A percentile compares a stretch with the other conserved stretches of the same genome.
Evolutionary conservation across 345 rosid species (phyloP).

Genomic region (Salix purpurea): DNA sequence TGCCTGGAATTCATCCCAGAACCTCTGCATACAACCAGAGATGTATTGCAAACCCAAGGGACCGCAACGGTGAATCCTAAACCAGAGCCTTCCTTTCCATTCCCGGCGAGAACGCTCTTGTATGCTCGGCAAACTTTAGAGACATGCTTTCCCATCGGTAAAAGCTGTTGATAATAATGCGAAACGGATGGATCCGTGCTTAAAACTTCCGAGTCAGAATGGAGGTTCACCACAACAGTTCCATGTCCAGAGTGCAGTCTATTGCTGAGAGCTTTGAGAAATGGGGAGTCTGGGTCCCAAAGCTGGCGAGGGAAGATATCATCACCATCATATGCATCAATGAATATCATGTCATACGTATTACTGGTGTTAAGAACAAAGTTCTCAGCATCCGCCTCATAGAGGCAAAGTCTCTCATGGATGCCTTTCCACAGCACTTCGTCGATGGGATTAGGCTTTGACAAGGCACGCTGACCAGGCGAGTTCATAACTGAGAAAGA

Average conservation of each 20-base stretch:
- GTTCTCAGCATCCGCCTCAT: constrained; percentile 71
- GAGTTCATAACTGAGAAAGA: constrained; percentile 52
- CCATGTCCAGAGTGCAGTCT: constrained; percentile 69
- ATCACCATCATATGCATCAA: constrained; percentile 93
- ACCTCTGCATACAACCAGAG: constrained; percentile 74
- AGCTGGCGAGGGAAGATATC: constrained; percentile 79
- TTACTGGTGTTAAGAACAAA: constrained; percentile 42
- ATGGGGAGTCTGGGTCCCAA: constrained; percentile 67
- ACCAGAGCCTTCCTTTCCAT: constrained; percentile 29
- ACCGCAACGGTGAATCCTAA: constrained; percentile 53
- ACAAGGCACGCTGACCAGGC: constrained; percentile 39
- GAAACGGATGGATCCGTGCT: constrained; percentile 23
- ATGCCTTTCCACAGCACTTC: constrained; percentile 75
- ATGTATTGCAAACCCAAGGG: constrained; percentile 74
- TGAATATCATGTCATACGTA: constrained; percentile 63
- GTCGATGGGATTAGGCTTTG: constrained; percentile 42
- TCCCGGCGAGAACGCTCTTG: constrained; percentile 42
- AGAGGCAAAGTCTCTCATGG: constrained; percentile 76
- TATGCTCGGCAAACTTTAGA: constrained; percentile 57
- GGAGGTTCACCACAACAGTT: constrained; percentile 83
- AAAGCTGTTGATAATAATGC: constrained; percentile 28
- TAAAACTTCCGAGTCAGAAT: constrained; percentile 48
- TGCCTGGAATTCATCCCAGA: constrained; percentile 19
- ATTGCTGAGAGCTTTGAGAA: constrained; percentile 53
- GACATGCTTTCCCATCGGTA: constrained; percentile 50